Conservation (phyloP, 495 filamentous ascomycete genomes). For the Entonaema liquescens region DNA sequence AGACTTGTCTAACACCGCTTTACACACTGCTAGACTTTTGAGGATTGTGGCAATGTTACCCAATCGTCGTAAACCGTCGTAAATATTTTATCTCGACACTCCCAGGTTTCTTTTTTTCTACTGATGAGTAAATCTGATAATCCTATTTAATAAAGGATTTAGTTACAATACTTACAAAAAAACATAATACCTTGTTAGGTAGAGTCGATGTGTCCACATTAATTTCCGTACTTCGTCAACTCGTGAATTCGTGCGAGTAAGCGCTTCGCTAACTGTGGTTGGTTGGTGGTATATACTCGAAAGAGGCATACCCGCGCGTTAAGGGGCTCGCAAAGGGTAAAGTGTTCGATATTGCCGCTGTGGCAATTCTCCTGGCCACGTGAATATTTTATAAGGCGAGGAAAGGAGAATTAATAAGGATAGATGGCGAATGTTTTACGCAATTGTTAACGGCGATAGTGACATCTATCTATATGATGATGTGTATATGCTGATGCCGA, state of each 20-base stretch:
- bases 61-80: background rate
- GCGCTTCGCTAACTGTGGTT: slow-evolving; percentile 18
- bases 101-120: background rate
- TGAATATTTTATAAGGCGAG: slow-evolving; percentile 8
- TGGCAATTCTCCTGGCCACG: slow-evolving; percentile 22
- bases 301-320: slow-evolving; percentile 23
- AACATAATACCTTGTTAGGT: background rate
- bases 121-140: background rate
- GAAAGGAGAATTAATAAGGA: slow-evolving; percentile 5
- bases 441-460: slow-evolving; percentile 9
- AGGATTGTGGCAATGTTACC: slow-evolving; percentile 22
- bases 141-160: background rate
- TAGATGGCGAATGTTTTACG: slow-evolving; percentile 21
- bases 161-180: background rate
- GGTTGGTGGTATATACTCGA: slow-evolving; percentile 6
- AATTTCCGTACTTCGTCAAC: background rate
- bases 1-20: background rate
- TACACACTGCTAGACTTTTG: slow-evolving; percentile 3
- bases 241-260: slow-evolving; percentile 25
- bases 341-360: slow-evolving; percentile 9
- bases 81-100: background rate
- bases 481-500: background rate
- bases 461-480: background rate
- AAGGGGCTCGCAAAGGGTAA: slow-evolving; percentile 1
- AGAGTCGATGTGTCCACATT: background rate